Evolutionary conservation across 805 yeast genomes (phyloP).

Genomic region (Teunomyces stri): DNA sequence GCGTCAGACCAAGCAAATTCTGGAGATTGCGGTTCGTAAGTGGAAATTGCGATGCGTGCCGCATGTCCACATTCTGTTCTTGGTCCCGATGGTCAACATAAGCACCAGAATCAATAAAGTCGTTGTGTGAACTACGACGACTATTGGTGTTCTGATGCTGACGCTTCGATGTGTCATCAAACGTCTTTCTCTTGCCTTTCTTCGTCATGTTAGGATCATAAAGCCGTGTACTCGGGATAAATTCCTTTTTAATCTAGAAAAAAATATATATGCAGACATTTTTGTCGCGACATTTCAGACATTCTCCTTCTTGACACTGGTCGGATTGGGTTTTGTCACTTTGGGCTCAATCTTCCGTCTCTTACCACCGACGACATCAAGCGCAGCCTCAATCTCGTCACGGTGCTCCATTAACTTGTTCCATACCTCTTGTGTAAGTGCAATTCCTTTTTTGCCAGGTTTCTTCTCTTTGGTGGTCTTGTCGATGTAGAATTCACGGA

Average conservation of each 20-base stretch:
- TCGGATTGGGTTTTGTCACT: not conserved
- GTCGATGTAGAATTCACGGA: constrained; percentile 71
- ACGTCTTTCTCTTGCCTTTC: constrained; percentile 1
- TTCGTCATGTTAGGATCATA: not conserved
- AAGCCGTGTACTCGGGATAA: not conserved
- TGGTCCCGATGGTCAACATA: constrained; percentile 31
- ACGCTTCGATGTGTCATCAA: not conserved
- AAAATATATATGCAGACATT: too few relatives aligned
- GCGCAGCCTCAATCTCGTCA: constrained; percentile 51
- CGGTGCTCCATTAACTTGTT: constrained; percentile 42
- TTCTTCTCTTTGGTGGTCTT: constrained; percentile 56
- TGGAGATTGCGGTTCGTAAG: constrained; percentile 39
- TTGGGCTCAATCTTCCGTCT: not conserved
- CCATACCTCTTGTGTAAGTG: constrained; percentile 60
- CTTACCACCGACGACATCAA: constrained; percentile 15
- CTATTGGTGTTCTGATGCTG: not conserved
- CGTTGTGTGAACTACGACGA: constrained; percentile 8
- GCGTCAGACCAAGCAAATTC: constrained; percentile 17
- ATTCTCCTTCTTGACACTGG: too few relatives aligned
- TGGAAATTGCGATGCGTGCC: constrained; percentile 19
- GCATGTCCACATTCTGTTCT: constrained; percentile 4
- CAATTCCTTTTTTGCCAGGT: constrained; percentile 81
- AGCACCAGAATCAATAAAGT: constrained; percentile 13
- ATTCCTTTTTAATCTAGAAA: too few relatives aligned
- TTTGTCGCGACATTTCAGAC: too few relatives aligned